A percentile compares a stretch with the other conserved stretches of the same genome.
Evolutionary conservation across 495 filamentous ascomycete genomes (phyloP).

Genomic region (Lepidopterella palustris): DNA sequence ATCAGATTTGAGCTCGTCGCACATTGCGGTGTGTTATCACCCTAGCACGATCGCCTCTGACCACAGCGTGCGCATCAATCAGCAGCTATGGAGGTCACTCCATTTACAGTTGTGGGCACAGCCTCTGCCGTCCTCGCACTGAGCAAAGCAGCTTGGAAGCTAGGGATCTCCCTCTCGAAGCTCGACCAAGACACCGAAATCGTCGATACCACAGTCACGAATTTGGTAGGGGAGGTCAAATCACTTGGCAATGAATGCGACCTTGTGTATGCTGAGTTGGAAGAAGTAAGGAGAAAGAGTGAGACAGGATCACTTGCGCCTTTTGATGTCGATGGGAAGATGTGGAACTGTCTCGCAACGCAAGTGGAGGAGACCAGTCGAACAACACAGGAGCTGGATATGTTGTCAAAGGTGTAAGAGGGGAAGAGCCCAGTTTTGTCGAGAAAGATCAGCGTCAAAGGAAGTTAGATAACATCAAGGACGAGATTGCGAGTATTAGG

Average conservation of each 20-base stretch:
- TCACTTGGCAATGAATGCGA: constrained; percentile 31
- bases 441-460: constrained; percentile 12
- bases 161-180: constrained; percentile 28
- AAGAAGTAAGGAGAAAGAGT: constrained; percentile 22
- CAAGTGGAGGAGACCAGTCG: constrained; percentile 24
- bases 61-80: background rate
- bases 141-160: constrained; percentile 33
- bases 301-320: constrained; percentile 11
- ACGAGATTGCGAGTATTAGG: constrained; percentile 6
- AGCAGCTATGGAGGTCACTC: constrained; percentile 9
- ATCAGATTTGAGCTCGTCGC: background rate
- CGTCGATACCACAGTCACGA: constrained; percentile 23
- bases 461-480: constrained; percentile 10
- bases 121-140: constrained; percentile 29
- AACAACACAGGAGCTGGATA: constrained; percentile 13
- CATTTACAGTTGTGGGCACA: constrained; percentile 16
- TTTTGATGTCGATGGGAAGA: constrained; percentile 24
- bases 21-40: background rate
- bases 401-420: constrained; percentile 8
- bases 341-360: constrained; percentile 26
- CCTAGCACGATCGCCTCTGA: background rate
- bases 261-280: constrained; percentile 30
- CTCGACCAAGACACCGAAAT: constrained; percentile 25
- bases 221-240: constrained; percentile 21
- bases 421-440: constrained; percentile 7